Evolutionary conservation across 2,329 filamentous ascomycete genomes (phyloP).

Genomic region (Fusarium sp.): DNA sequence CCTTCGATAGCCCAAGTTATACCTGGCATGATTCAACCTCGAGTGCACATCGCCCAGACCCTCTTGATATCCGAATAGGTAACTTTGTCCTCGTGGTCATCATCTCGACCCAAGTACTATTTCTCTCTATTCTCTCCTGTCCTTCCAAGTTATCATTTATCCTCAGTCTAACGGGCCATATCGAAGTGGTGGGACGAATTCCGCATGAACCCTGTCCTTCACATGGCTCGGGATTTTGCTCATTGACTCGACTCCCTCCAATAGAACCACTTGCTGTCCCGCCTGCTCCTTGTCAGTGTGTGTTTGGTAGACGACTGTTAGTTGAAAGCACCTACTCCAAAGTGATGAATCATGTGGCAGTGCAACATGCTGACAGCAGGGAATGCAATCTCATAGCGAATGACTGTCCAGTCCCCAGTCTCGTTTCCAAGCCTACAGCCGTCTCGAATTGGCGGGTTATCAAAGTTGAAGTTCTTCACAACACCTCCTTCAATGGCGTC

Average conservation of each 20-base stretch:
- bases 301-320: not conserved
- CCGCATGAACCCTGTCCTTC: not conserved
- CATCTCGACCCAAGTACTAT: too few relatives aligned
- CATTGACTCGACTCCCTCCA: not conserved
- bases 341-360: slow-evolving; percentile 1
- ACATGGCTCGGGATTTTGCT: not conserved
- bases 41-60: not conserved
- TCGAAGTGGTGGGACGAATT: not conserved
- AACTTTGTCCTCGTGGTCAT: not conserved
- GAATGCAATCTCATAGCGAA: not conserved
- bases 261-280: not conserved
- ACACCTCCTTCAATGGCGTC: not conserved
- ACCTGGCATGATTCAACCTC: not conserved
- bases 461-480: not conserved
- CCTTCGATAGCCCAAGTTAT: not conserved
- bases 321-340: not conserved
- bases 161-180: not conserved
- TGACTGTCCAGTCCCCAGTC: not conserved
- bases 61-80: not conserved
- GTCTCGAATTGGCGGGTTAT: not conserved
- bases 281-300: not conserved
- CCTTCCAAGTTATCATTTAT: not conserved
- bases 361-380: not conserved
- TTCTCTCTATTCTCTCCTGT: not conserved
- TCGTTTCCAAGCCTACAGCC: not conserved